Evolutionary conservation across 2,329 filamentous ascomycete genomes (phyloP), one percentile per base, ranked within the genome.

Genomic region (Aspergillus alliaceus): DNA sequence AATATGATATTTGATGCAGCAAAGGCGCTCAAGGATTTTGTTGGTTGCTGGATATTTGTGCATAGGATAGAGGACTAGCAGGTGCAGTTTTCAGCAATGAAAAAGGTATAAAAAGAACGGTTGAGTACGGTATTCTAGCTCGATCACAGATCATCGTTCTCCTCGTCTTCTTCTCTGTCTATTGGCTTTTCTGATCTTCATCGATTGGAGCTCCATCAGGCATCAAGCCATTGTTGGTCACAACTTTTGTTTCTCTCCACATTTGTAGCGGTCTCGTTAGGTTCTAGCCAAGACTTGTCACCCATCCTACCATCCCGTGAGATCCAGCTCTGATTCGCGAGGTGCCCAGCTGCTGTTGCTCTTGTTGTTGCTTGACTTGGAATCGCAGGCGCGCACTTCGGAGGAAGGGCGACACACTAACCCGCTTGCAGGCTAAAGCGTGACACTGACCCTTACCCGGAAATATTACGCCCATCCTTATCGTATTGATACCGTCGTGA

Each of bases 361-460:
- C 40, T 44, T 46, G 37, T 34, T 50, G 46, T 58, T 40, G 40
- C 52, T 40, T 32, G 37, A 52, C 20, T 56, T n/a, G n/a, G n/a
- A n/a, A n/a, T n/a, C n/a, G 60, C 56, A 59, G 52, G 54, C 60
- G 56, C 60, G 56, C 56, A 60, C 50, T 49, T 56, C 51, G 57
- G 59, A 55, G 27, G 20, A 54, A 59, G 54, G 22, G 51, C 51
- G 59, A 58, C 54, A 34, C 40, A 14, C 27, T 58, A 60, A 58
- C 31, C 54, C 20, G 2, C 4, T 34, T 25, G 34, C 1, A 52
- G 57, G 20, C 34, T 60, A 62, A 56, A 15, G 51, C 34, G 59
- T 64, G 58, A 59, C 57, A 59, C 40, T 44, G 40, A 29, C 40
- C 40, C 15, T 44, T 44, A 3, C 2, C 14, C 14, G 27, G 40